Conservation (phyloP, 306 rosid species). For the Dryas octopetala region DNA sequence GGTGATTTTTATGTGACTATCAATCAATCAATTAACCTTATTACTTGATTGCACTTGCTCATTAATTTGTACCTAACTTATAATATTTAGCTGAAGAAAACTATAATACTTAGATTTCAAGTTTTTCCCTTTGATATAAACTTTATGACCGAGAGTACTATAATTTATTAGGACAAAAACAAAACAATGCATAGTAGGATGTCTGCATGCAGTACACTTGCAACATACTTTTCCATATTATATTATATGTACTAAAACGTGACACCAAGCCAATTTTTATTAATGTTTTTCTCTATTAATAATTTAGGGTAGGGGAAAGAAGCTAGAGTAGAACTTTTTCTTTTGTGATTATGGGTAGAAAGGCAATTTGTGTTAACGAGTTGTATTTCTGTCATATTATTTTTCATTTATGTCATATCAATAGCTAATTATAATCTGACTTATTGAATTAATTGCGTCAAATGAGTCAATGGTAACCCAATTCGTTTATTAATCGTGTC, state of each 20-base stretch:
- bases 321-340: too few relatives aligned
- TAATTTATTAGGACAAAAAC: background rate
- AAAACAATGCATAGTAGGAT: background rate
- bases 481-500: too few relatives aligned
- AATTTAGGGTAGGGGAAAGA: too few relatives aligned
- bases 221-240: background rate
- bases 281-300: too few relatives aligned
- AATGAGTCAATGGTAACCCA: too few relatives aligned
- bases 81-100: background rate
- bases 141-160: background rate
- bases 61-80: constrained; percentile 6
- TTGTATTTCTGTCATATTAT: too few relatives aligned
- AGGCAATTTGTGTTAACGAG: too few relatives aligned
- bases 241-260: background rate
- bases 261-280: background rate
- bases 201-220: background rate
- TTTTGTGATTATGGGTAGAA: too few relatives aligned
- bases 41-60: background rate
- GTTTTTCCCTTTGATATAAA: background rate
- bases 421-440: too few relatives aligned
- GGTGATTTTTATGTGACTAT: too few relatives aligned
- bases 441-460: too few relatives aligned
- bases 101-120: constrained; percentile 15
- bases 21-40: background rate
- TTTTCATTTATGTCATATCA: too few relatives aligned